These are phyloP conservation scores for Bipolaris bicolor DNA, from an alignment of 2,329 filamentous ascomycete species.

Conservation along the genomic window DNA sequence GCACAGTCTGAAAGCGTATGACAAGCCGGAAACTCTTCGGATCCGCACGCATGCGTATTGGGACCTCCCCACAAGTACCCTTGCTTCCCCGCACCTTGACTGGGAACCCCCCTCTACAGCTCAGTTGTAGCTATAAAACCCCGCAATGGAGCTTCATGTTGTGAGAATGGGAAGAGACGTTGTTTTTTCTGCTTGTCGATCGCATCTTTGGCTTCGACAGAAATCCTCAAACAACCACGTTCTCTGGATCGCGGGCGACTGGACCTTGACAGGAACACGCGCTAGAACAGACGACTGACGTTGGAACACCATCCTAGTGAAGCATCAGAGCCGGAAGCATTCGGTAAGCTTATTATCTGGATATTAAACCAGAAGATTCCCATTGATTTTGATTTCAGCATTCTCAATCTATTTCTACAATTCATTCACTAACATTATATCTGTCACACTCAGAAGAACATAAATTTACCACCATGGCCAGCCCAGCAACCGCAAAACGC, in stretches of 20 bases:
- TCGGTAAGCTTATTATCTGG: background rate
- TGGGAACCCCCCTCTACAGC: conserved; percentile 15
- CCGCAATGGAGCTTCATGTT: conserved; percentile 15
- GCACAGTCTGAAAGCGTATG: conserved; percentile 4
- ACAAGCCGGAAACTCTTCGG: conserved; percentile 22
- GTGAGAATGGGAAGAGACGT: background rate
- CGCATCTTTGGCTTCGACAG: background rate
- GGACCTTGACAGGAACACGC: background rate
- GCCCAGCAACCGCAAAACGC: conserved; percentile 21
- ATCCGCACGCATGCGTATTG: conserved; percentile 28
- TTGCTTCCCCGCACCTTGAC: conserved; percentile 39
- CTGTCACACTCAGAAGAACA: background rate
- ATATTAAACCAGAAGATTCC: background rate
- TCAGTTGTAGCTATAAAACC: conserved; percentile 34
- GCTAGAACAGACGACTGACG: too few species aligned
- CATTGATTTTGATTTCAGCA: background rate
- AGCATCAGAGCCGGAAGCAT: background rate
- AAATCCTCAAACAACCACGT: background rate
- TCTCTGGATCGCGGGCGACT: background rate
- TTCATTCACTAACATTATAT: background rate
- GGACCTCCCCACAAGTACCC: conserved; percentile 31
- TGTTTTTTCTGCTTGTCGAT: background rate
- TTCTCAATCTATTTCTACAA: background rate
- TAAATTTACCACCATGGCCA: conserved; percentile 3
- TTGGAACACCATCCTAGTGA: background rate